Base-by-base conservation (phyloP, 805 yeast genomes). In the Scheffersomyces stipitis region DNA sequence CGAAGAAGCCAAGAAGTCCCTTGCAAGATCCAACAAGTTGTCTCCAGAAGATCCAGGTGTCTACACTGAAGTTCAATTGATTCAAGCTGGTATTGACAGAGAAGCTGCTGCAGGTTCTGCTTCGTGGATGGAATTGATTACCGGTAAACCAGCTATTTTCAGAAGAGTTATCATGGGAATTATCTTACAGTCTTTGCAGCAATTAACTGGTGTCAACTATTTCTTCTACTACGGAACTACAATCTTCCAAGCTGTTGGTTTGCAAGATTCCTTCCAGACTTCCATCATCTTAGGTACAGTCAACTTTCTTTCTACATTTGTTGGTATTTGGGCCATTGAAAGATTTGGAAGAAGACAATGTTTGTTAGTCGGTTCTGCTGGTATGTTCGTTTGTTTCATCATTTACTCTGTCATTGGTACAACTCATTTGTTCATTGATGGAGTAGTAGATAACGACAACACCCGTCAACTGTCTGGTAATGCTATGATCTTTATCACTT, bases 401-500 rank as follows among this genome's bases (percentile, higher is more conserved):
- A n/a, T n/a, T n/a, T n/a, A 54, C 54, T 71, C 86, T 4, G 65
- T 75, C 31, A 62, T 82, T 33, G 88, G 87, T 38, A 70, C 76
- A 13, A 73, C 70, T 45, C 54, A 62, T 22, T 62, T 77, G 40
- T 60, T 56, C 46, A 52, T 57, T 12, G 60, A 66, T 38, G 70
- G 70, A 22, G 33, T 31, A 15, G 34, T 28, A 34, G 64, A 58
- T 44, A 66, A 60, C 51, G 54, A 56, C 32, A 48, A 52, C 37
- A 55, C 57, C 29, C 39, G 53, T 29, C 69, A 66, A 45, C 69
- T 79, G 39, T 76, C 80, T 36, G 85, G 85, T 50, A 53, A 65
- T 41, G 75, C 71, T 9, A 78, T 82, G 84, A 79, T 82, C 52
- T 71, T 72, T 48, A 66, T 81, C 36, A 73, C 86, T 5, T 80